Evolutionary conservation across 1,284 basidiomycete genomes (phyloP).

Genomic region (Rhodotorula sp.): DNA sequence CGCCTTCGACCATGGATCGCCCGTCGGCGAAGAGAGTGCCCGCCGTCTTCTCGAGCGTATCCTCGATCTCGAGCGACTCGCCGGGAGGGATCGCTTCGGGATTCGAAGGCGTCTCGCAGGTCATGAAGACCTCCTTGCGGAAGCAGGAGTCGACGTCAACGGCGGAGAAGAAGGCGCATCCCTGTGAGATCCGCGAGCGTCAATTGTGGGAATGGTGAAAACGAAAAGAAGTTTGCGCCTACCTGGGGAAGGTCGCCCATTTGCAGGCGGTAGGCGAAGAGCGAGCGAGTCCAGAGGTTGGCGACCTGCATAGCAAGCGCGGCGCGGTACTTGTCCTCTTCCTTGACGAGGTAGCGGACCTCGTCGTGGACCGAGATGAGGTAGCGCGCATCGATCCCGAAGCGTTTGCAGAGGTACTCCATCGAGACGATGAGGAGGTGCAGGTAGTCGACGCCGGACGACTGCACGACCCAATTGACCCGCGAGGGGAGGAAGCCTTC

Average conservation of each 20-base stretch:
- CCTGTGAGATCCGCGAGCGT: constrained; percentile 25
- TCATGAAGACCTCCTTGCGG: constrained; percentile 94
- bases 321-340: constrained; percentile 81
- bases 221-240: constrained; percentile 50
- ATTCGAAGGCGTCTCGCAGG: constrained; percentile 92
- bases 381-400: constrained; percentile 85
- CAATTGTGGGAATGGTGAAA: no score
- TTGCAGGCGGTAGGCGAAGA: constrained; percentile 89
- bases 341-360: constrained; percentile 85
- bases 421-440: constrained; percentile 94
- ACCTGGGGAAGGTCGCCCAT: constrained; percentile 92
- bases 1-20: constrained; percentile 55
- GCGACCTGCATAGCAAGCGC: constrained; percentile 93
- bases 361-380: constrained; percentile 98
- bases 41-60: constrained; percentile 42
- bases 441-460: constrained; percentile 96
- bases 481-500: constrained; percentile 91
- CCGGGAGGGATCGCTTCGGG: constrained; percentile 77
- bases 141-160: constrained; percentile 91
- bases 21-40: constrained; percentile 65
- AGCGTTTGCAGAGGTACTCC: constrained; percentile 79
- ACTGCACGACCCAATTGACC: constrained; percentile 99
- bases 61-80: constrained; percentile 72
- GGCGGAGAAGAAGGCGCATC: constrained; percentile 86
- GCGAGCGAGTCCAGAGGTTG: constrained; percentile 89